Conservation (phyloP, 1,284 basidiomycete species). For the Sanghuangporus weigelae region DNA sequence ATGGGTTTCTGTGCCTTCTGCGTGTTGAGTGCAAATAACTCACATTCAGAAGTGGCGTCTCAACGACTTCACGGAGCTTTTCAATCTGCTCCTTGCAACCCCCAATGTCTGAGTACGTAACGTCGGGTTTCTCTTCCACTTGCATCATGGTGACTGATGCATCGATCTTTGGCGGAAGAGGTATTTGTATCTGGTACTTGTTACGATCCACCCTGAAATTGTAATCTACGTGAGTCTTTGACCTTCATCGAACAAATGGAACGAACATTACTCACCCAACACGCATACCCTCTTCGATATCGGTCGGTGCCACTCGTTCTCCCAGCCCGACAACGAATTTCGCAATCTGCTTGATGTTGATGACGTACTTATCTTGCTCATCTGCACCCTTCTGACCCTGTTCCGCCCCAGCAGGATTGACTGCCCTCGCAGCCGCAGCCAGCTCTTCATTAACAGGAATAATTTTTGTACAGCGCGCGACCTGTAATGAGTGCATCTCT, state of each 20-base stretch:
- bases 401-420: slow-evolving; percentile 67
- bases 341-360: slow-evolving; percentile 99
- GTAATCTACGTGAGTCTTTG: slow-evolving; percentile 1
- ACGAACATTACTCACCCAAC: slow-evolving; percentile 70
- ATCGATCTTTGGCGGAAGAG: slow-evolving; percentile 99
- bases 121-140: slow-evolving; percentile 98
- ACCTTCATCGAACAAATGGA: slow-evolving; percentile 18
- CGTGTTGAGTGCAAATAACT: slow-evolving; percentile 27
- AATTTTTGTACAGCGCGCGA: slow-evolving; percentile 98
- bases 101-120: slow-evolving; percentile 97
- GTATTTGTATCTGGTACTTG: slow-evolving; percentile 99
- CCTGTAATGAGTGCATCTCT: slow-evolving; percentile 92
- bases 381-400: slow-evolving; percentile 89
- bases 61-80: slow-evolving; percentile 97
- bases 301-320: slow-evolving; percentile 94
- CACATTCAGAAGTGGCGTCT: slow-evolving; percentile 92
- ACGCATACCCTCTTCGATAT: slow-evolving; percentile 99
- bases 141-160: slow-evolving; percentile 99
- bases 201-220: slow-evolving; percentile 74
- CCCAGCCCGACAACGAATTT: slow-evolving; percentile 99
- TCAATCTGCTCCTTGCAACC: slow-evolving; percentile 99
- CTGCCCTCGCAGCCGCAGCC: slow-evolving; percentile 67
- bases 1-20: slow-evolving; percentile 19
- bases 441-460: slow-evolving; percentile 75
- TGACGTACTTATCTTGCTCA: slow-evolving; percentile 98